Conservation (phyloP, 345 rosid species). For the Raphanus raphanistrum region DNA sequence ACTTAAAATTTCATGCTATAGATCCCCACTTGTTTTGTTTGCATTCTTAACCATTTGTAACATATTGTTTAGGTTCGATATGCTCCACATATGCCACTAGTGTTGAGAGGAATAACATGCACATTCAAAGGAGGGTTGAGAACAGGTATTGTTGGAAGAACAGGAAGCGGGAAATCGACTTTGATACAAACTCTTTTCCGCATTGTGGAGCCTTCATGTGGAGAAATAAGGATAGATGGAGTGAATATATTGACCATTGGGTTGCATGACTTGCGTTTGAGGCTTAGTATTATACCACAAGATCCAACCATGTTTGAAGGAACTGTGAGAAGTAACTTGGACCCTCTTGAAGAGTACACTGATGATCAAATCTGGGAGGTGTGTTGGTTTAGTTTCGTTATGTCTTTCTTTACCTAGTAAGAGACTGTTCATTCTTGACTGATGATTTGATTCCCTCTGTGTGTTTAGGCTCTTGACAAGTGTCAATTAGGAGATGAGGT, state of each 20-base stretch:
- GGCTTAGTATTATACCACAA: conserved; percentile 86
- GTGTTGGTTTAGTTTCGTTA: neutral
- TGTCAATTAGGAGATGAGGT: conserved; percentile 94
- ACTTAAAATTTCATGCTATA: neutral
- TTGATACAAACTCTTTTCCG: conserved; percentile 83
- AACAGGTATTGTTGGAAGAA: conserved; percentile 90
- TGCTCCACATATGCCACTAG: conserved; percentile 84
- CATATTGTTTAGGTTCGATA: conserved; percentile 57
- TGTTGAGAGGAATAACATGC: conserved; percentile 72
- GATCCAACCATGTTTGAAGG: conserved; percentile 98
- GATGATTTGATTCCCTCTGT: neutral
- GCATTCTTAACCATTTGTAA: neutral
- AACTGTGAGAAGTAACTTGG: conserved; percentile 74
- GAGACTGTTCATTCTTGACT: neutral
- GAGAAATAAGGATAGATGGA: conserved; percentile 71
- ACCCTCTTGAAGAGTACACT: conserved; percentile 81
- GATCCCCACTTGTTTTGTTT: neutral
- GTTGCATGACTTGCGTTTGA: conserved; percentile 75
- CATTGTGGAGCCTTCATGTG: conserved; percentile 71
- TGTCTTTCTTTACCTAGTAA: neutral
- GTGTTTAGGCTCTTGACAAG: conserved; percentile 75
- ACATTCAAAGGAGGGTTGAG: conserved; percentile 72
- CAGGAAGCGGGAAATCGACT: conserved; percentile 95
- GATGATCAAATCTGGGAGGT: conserved; percentile 96
- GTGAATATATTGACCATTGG: conserved; percentile 66